These are phyloP conservation scores for Xylaria grammica DNA, from an alignment of 495 filamentous ascomycete genomes.

Conservation along the genomic window DNA sequence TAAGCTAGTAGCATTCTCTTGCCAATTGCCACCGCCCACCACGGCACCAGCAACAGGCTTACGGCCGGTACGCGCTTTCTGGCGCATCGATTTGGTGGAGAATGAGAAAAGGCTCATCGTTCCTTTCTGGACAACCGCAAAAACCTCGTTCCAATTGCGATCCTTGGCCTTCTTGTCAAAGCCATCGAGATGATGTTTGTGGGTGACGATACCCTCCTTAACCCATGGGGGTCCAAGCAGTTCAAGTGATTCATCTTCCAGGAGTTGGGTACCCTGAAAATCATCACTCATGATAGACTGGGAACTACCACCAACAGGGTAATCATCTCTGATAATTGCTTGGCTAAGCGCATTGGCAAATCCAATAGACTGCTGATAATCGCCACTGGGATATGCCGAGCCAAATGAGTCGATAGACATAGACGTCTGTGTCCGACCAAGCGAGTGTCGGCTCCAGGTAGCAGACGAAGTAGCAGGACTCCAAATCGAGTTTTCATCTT, in stretches of 20 bases:
- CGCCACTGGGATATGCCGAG: slow-evolving; percentile 76
- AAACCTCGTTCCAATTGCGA: slow-evolving; percentile 91
- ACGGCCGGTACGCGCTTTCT: slow-evolving; percentile 61
- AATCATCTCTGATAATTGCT: slow-evolving; percentile 94
- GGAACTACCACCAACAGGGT: slow-evolving; percentile 59
- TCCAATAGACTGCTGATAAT: slow-evolving; percentile 94
- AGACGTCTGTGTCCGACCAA: slow-evolving; percentile 86
- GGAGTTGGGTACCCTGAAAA: slow-evolving; percentile 65
- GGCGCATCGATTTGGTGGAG: slow-evolving; percentile 73
- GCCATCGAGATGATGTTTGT: slow-evolving; percentile 93
- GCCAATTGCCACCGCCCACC: slow-evolving; percentile 97
- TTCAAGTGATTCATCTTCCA: slow-evolving; percentile 91
- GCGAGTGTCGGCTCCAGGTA: slow-evolving; percentile 93
- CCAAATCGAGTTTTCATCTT: slow-evolving; percentile 89
- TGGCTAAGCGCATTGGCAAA: slow-evolving; percentile 97
- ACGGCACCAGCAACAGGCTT: slow-evolving; percentile 44
- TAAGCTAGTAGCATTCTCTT: slow-evolving; percentile 86
- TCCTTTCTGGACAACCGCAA: slow-evolving; percentile 98
- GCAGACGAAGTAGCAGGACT: slow-evolving; percentile 78
- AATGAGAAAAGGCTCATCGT: slow-evolving; percentile 96
- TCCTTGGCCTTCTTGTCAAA: slow-evolving; percentile 91
- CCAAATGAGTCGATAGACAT: slow-evolving; percentile 89
- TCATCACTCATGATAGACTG: slow-evolving; percentile 59
- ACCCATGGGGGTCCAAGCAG: slow-evolving; percentile 94
- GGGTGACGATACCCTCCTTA: slow-evolving; percentile 93